These are phyloP conservation scores for Schizonepeta tenuifolia DNA, from an alignment of 257 asterid species.

Conservation along the genomic window DNA sequence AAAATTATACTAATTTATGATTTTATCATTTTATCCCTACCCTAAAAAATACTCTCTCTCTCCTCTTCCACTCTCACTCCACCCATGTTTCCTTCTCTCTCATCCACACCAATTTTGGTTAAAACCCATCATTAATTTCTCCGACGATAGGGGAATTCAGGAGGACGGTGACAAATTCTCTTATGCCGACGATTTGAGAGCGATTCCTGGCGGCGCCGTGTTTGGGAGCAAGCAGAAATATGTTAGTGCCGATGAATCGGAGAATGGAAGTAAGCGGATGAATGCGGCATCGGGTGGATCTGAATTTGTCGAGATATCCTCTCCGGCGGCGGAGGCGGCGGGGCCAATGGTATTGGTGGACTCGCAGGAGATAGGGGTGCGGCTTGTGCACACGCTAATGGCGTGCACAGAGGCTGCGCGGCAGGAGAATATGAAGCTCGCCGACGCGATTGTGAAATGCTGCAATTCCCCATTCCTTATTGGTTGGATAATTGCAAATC, in stretches of 20 bases:
- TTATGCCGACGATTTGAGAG: constrained; percentile 73
- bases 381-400: constrained; percentile 76
- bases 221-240: constrained; percentile 29
- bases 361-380: constrained; percentile 76
- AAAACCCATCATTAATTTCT: constrained; percentile 33
- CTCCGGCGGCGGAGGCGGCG: constrained; percentile 32
- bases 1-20: too few relatives aligned
- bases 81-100: too few relatives aligned
- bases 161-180: constrained; percentile 19
- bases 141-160: constrained; percentile 9
- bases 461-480: too few relatives aligned
- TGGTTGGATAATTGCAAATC: too few relatives aligned
- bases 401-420: constrained; percentile 83
- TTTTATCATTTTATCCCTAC: too few relatives aligned
- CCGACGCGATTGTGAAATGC: constrained; percentile 70
- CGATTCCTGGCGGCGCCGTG: constrained; percentile 78
- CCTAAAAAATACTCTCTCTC: too few relatives aligned
- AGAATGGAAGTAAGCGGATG: constrained; percentile 46
- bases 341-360: constrained; percentile 69
- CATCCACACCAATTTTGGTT: too few relatives aligned
- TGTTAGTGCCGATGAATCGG: constrained; percentile 33
- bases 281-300: constrained; percentile 44
- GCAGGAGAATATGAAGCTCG: constrained; percentile 56
- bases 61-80: too few relatives aligned
- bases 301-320: constrained; percentile 26